A percentile compares a stretch with the other conserved stretches of the same genome.
Conservation (phyloP, 164 flowering plant genomes). For the Magnolia changhungtana region DNA sequence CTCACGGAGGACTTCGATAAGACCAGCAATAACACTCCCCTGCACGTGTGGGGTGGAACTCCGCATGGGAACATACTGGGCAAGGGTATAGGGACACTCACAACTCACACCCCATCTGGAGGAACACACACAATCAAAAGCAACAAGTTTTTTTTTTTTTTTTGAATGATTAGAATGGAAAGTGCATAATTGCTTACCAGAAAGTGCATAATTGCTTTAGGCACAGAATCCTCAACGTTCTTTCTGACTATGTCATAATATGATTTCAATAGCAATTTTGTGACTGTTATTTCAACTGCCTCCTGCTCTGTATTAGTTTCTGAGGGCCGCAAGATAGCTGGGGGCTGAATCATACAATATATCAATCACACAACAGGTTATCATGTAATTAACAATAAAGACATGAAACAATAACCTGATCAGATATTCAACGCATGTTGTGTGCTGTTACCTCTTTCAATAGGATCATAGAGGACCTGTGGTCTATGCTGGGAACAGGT, state of each 20-base stretch:
- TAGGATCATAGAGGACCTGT: slow-evolving; percentile 57
- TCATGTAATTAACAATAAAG: background rate
- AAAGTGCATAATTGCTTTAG: slow-evolving; percentile 97
- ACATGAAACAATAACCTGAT: background rate
- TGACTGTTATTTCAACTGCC: slow-evolving; percentile 67
- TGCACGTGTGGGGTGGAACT: too few species aligned
- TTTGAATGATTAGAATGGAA: too few species aligned
- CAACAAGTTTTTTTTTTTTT: background rate
- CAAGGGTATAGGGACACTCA: too few species aligned
- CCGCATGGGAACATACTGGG: too few species aligned
- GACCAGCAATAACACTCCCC: too few species aligned
- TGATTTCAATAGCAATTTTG: slow-evolving; percentile 78
- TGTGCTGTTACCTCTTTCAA: slow-evolving; percentile 68
- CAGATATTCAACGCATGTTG: background rate
- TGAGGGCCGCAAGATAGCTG: slow-evolving; percentile 74
- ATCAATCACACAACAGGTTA: background rate
- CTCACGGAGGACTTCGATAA: too few species aligned
- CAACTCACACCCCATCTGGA: too few species aligned
- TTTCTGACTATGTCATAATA: slow-evolving; percentile 96
- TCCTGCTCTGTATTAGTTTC: slow-evolving; percentile 83
- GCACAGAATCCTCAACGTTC: slow-evolving; percentile 86
- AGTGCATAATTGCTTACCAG: slow-evolving; percentile 43
- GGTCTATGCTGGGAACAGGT: slow-evolving; percentile 53
- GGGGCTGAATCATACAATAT: slow-evolving; percentile 51
- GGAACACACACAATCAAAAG: background rate